Evolutionary conservation across 805 yeast genomes (phyloP).

Genomic region (Zygosaccharomyces pseudorouxii): DNA sequence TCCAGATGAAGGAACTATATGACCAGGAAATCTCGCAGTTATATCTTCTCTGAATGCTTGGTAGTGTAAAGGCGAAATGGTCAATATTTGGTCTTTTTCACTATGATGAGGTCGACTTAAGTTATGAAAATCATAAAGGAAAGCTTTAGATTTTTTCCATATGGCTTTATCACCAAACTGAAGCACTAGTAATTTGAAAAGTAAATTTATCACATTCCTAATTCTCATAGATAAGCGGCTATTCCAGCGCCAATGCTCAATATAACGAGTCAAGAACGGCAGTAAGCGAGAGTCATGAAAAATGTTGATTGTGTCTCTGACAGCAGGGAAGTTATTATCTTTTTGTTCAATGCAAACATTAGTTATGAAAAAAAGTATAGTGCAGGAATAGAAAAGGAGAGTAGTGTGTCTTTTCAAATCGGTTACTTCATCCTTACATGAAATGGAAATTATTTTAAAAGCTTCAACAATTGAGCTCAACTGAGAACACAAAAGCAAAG

Average conservation of each 20-base stretch:
- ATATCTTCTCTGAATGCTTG: conserved; percentile 74
- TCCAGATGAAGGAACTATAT: conserved; percentile 46
- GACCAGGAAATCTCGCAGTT: conserved; percentile 69
- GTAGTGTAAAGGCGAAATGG: conserved; percentile 81
- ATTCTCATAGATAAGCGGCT: conserved; percentile 43
- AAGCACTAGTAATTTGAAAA: conserved; percentile 51
- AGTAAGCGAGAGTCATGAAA: conserved; percentile 38
- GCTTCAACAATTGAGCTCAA: conserved; percentile 14
- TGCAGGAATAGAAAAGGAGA: conserved; percentile 24
- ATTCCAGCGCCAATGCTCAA: conserved; percentile 67
- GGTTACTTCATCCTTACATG: conserved; percentile 24
- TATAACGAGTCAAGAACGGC: conserved; percentile 41
- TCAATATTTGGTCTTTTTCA: conserved; percentile 32
- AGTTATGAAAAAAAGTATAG: conserved; percentile 24
- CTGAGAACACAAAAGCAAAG: conserved; percentile 14
- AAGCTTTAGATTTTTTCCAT: conserved; percentile 43
- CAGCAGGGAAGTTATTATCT: conserved; percentile 5
- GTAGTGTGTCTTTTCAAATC: conserved; percentile 21
- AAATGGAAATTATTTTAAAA: conserved; percentile 22
- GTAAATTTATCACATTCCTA: conserved; percentile 50
- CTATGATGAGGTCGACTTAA: conserved; percentile 23
- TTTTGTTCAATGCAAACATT: conserved; percentile 24
- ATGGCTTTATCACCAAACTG: conserved; percentile 56
- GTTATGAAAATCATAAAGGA: conserved; percentile 41
- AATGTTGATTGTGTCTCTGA: conserved; percentile 7